Evolutionary conservation across 345 rosid species (phyloP), one percentile per base, ranked within the genome.

Genomic region (Salix caprea): DNA sequence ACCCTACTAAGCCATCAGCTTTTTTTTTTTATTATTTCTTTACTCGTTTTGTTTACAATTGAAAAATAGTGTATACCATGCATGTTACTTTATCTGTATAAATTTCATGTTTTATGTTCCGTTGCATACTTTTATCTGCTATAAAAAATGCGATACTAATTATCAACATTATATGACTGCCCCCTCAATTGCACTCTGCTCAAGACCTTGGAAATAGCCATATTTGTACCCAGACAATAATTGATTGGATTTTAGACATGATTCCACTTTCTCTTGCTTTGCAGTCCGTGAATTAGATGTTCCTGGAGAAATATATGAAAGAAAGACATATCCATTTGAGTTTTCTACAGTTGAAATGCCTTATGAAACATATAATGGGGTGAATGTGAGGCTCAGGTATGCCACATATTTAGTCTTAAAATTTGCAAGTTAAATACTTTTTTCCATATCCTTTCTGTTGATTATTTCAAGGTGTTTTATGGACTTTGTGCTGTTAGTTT

Each of bases 341-440:
- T 96, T 96, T 81, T 87, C 99, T 21, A 90, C 94, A 0, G 98
- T 96, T 75, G 98, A 96, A 88, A 93, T 96, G 99, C 98, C 98
- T 3, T 88, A 93, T 50, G 98, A 96, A 87, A 90, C 99, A 8
- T 96, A 92, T 85, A 92, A 83, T 76, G 99, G 97, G 48, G 93
- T 93, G 68, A 93, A 95, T 86, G 98, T 95, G 79, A 90, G 98
- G 72, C 96, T 93, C 73, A 91, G 98, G 99, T 93, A 90, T 83
- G 84, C 39, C 56, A 50, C 40, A n/a, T 69, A 46, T 54, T 42
- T 68, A 40, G 5, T 39, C 69, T 74, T 21, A 18, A 23, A 32
- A 66, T 6, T 34, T 34, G 12, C 21, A 34, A 56, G 62, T 9
- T 56, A 9, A 24, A 8, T 24, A 46, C 61, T 74, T 30, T 11